These are phyloP conservation scores for Sapria himalayana DNA, from an alignment of 345 rosid species.

Conservation along the genomic window DNA sequence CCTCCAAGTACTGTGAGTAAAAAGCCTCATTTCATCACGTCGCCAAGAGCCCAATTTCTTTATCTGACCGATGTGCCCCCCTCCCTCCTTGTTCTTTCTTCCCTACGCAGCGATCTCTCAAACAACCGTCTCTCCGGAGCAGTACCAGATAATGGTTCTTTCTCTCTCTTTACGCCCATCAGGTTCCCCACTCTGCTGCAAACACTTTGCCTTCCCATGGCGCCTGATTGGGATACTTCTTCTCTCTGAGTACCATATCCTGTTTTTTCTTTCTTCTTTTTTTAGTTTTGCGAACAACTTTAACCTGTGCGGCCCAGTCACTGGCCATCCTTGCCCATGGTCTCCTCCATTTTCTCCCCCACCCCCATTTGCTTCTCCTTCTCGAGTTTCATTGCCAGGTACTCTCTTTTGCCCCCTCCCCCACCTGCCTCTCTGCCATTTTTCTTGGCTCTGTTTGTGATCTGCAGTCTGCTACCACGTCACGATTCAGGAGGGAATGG, in stretches of 20 bases:
- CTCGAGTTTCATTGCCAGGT: constrained; percentile 61
- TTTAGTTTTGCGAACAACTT: constrained; percentile 94
- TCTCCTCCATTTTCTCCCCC: constrained; percentile 99
- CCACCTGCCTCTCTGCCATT: background rate
- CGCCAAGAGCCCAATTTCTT: no score
- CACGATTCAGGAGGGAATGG: constrained; percentile 45
- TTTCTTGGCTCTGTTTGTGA: no score
- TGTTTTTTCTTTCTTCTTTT: constrained; percentile 6
- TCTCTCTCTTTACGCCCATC: constrained; percentile 93
- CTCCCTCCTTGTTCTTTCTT: constrained; percentile 1
- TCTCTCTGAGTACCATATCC: background rate
- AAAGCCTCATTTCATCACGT: constrained; percentile 6
- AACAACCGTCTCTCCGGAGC: constrained; percentile 77
- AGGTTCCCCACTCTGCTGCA: constrained; percentile 56
- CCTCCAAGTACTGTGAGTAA: constrained; percentile 85
- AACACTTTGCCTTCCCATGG: no score
- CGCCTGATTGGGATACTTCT: no score
- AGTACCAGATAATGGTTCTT: constrained; percentile 97
- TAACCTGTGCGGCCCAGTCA: constrained; percentile 88
- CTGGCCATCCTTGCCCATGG: constrained; percentile 90
- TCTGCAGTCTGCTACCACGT: constrained; percentile 1
- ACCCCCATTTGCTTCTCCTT: constrained; percentile 81
- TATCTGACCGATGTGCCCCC: background rate
- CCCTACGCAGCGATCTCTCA: constrained; percentile 65
- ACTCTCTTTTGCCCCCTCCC: constrained; percentile 2